A percentile compares a stretch with the other conserved stretches of the same genome.
These are phyloP conservation scores for Fusarium sp. DNA, from an alignment of 2,329 filamentous ascomycete genomes.

Conservation along the genomic window DNA sequence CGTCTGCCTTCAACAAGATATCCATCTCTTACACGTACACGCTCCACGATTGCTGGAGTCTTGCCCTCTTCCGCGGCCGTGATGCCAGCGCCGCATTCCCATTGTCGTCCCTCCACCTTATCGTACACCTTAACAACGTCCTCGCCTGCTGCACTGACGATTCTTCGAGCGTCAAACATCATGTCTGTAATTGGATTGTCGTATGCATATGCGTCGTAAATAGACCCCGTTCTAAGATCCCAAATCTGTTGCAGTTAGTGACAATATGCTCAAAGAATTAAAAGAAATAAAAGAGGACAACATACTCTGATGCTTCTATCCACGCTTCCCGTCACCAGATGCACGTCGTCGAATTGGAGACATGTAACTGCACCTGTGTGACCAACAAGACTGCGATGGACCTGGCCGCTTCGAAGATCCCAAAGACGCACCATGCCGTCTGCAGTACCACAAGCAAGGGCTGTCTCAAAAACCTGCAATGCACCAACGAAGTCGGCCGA, in stretches of 20 bases:
- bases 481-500: conserved; percentile 93
- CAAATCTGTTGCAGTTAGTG: conserved; percentile 78
- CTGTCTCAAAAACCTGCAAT: conserved; percentile 94
- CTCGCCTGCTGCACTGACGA: conserved; percentile 90
- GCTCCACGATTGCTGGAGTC: conserved; percentile 78
- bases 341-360: conserved; percentile 95
- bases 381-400: conserved; percentile 94
- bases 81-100: conserved; percentile 92
- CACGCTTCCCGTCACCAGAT: conserved; percentile 91
- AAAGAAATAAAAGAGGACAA: conserved; percentile 34
- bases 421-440: conserved; percentile 97
- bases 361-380: conserved; percentile 96
- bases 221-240: conserved; percentile 96
- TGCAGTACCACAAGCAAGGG: conserved; percentile 93
- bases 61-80: conserved; percentile 75
- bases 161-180: conserved; percentile 95
- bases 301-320: conserved; percentile 95
- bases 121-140: conserved; percentile 98
- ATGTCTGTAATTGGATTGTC: conserved; percentile 92
- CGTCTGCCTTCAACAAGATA: conserved; percentile 91
- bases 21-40: conserved; percentile 90
- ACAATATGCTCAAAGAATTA: neutral
- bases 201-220: conserved; percentile 96
- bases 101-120: conserved; percentile 94
- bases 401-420: conserved; percentile 96